These are phyloP conservation scores for Gossypium mustelinum DNA, from an alignment of 345 rosid species.

Conservation along the genomic window DNA sequence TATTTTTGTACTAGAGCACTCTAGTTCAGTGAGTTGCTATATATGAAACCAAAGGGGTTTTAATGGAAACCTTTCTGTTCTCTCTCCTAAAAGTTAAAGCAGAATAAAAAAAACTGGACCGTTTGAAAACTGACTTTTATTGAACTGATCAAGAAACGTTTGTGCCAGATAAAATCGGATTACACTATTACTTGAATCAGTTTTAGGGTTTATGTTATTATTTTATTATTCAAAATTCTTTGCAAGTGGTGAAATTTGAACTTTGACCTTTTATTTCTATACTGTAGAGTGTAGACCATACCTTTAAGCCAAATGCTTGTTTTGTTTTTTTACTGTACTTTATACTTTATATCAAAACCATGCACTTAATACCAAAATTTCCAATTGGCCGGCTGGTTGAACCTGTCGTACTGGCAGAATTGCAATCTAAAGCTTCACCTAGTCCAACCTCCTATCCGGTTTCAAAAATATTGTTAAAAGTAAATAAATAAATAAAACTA, in stretches of 20 bases:
- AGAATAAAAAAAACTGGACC: neutral
- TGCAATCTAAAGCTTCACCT: neutral
- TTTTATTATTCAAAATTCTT: neutral
- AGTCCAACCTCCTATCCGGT: neutral
- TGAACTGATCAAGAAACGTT: neutral
- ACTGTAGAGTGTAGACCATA: neutral
- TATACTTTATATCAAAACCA: neutral
- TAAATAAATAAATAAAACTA: neutral
- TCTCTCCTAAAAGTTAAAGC: neutral
- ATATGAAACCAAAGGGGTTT: neutral
- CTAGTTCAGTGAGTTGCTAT: neutral
- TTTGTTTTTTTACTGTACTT: neutral
- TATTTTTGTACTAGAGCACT: neutral
- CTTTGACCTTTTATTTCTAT: neutral
- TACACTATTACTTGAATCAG: neutral
- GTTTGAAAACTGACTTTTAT: neutral
- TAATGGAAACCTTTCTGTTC: neutral
- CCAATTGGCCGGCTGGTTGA: neutral
- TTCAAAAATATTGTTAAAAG: neutral
- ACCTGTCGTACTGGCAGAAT: neutral
- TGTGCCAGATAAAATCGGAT: neutral
- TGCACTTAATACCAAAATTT: neutral
- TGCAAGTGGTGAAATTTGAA: neutral
- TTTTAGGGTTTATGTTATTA: neutral
- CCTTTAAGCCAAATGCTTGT: neutral